phyloP scores from a whole-genome alignment of 257 asterid species.

The Solanum boliviense region DNA sequence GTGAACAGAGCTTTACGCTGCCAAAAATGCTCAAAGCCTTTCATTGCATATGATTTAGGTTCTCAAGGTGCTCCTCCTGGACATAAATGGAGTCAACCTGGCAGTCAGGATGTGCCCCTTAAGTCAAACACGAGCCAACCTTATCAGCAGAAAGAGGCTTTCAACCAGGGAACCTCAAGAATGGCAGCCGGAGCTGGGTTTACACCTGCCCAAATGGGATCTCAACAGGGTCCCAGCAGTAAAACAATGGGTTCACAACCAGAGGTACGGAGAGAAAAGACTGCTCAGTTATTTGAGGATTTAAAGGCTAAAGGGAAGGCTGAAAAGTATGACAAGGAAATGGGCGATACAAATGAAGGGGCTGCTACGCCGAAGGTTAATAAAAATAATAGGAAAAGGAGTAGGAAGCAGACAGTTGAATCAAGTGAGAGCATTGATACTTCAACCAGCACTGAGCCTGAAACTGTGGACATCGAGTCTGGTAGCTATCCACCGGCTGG shows the following conservation, averaged over 20 bases:
- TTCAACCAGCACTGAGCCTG: slow-evolving; percentile 37
- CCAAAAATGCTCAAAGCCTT: slow-evolving; percentile 29
- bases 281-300: slow-evolving; percentile 13
- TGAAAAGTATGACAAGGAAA: not conserved
- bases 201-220: slow-evolving; percentile 15
- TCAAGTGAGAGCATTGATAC: slow-evolving; percentile 47
- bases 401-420: slow-evolving; percentile 29
- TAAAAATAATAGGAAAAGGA: slow-evolving; percentile 35
- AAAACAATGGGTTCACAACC: slow-evolving; percentile 19
- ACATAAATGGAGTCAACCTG: slow-evolving; percentile 16
- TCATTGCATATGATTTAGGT: slow-evolving; percentile 29
- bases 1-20: slow-evolving; percentile 31
- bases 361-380: slow-evolving; percentile 10
- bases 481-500: slow-evolving; percentile 11
- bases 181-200: slow-evolving; percentile 10
- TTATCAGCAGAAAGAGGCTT: slow-evolving; percentile 14
- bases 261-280: slow-evolving; percentile 11
- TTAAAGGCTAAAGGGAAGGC: slow-evolving; percentile 11
- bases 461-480: slow-evolving; percentile 16
- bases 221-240: slow-evolving; percentile 13
- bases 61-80: slow-evolving; percentile 24
- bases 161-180: slow-evolving; percentile 9
- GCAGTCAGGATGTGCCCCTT: slow-evolving; percentile 18
- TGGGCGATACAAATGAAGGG: slow-evolving; percentile 2
- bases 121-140: slow-evolving; percentile 12